Evolutionary conservation across 2,329 filamentous ascomycete species (phyloP).

Genomic region (Phialocephala sp.): DNA sequence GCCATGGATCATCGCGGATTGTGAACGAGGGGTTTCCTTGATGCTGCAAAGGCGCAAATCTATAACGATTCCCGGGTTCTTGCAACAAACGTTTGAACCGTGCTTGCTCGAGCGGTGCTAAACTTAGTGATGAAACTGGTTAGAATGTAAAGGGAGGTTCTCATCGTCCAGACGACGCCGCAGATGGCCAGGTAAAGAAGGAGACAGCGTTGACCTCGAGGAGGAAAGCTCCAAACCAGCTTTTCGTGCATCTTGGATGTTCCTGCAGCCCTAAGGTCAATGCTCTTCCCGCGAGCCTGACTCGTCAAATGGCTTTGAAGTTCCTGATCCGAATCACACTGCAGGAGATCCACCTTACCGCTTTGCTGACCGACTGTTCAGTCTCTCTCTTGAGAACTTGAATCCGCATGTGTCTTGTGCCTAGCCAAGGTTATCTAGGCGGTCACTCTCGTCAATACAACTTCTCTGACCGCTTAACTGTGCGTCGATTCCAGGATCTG

Average conservation of each 20-base stretch:
- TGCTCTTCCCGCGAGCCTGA: slow-evolving; percentile 16
- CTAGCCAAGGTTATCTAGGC: not conserved
- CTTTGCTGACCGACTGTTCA: slow-evolving; percentile 11
- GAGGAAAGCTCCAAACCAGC: slow-evolving; percentile 6
- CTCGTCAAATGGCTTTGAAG: slow-evolving; percentile 5
- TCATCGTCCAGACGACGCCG: no score
- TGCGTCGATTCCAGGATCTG: not conserved
- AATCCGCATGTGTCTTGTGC: not conserved
- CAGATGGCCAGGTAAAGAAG: not conserved
- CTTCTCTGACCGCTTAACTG: slow-evolving; percentile 16
- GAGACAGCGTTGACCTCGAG: not conserved
- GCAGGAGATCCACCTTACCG: slow-evolving; percentile 10
- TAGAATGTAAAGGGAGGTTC: not conserved
- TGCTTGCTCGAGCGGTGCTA: slow-evolving; percentile 5
- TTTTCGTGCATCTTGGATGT: slow-evolving; percentile 22
- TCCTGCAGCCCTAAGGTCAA: slow-evolving; percentile 23
- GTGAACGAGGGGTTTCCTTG: slow-evolving; percentile 16
- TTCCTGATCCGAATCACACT: slow-evolving; percentile 14
- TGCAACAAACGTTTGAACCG: slow-evolving; percentile 4
- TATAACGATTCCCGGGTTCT: slow-evolving; percentile 1
- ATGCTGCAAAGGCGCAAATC: not conserved
- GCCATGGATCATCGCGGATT: not conserved
- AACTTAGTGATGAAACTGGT: slow-evolving; percentile 16
- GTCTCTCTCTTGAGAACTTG: not conserved
- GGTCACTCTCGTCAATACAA: not conserved